Conservation (phyloP, 495 filamentous ascomycete species). For the Amniculicola lignicola region DNA sequence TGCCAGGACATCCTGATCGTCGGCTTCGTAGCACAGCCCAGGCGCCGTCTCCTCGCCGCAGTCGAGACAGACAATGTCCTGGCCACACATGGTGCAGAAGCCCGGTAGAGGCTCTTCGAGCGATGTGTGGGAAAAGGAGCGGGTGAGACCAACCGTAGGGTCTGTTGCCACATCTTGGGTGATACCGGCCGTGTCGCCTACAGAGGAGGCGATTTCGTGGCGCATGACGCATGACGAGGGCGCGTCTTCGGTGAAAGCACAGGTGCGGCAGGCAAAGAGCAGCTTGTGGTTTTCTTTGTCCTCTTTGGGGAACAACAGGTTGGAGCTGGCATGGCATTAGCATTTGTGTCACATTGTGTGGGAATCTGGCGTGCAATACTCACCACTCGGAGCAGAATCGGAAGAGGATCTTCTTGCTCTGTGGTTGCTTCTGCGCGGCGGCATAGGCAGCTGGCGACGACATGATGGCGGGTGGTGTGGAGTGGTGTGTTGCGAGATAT, state of each 20-base stretch:
- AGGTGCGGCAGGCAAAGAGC: slow-evolving; percentile 83
- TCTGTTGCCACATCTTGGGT: slow-evolving; percentile 94
- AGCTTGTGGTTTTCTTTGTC: slow-evolving; percentile 63
- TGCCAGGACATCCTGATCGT: slow-evolving; percentile 31
- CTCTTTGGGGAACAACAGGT: slow-evolving; percentile 97
- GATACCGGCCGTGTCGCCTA: slow-evolving; percentile 93
- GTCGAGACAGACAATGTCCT: slow-evolving; percentile 49
- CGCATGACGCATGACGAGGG: slow-evolving; percentile 83
- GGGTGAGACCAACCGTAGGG: slow-evolving; percentile 83
- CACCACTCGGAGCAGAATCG: slow-evolving; percentile 96
- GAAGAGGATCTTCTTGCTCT: slow-evolving; percentile 79
- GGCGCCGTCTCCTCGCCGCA: slow-evolving; percentile 45
- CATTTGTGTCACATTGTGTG: too few relatives aligned
- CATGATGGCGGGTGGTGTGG: slow-evolving; percentile 17
- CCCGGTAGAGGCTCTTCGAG: slow-evolving; percentile 32
- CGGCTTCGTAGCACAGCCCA: slow-evolving; percentile 35
- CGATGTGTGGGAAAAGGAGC: slow-evolving; percentile 36
- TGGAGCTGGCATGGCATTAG: slow-evolving; percentile 59
- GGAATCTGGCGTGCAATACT: slow-evolving; percentile 18
- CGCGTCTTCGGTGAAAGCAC: slow-evolving; percentile 83
- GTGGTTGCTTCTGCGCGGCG: slow-evolving; percentile 49
- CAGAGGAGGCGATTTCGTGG: slow-evolving; percentile 81
- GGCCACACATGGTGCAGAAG: slow-evolving; percentile 55
- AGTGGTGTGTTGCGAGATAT: not conserved
- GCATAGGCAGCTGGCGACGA: slow-evolving; percentile 47